Evolutionary conservation across 768 basidiomycete species (phyloP).

Genomic region (Psilocybe azurescens): DNA sequence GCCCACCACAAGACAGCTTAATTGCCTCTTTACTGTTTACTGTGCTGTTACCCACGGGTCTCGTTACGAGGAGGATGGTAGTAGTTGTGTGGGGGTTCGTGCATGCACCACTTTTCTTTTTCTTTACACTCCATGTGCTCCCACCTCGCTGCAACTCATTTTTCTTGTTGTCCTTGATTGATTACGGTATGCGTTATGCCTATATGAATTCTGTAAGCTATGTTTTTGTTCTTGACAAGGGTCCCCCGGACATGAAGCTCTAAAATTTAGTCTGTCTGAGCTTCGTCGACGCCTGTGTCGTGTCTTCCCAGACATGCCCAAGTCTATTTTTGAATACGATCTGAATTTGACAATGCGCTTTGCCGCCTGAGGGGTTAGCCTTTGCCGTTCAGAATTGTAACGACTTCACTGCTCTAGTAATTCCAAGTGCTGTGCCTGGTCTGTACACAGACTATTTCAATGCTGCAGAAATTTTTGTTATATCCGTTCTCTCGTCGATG

Average conservation of each 20-base stretch:
- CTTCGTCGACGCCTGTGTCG: too few relatives aligned
- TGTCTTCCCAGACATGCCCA: too few relatives aligned
- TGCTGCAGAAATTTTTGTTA: not conserved
- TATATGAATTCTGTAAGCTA: slow-evolving; percentile 1
- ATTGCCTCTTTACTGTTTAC: slow-evolving; percentile 7
- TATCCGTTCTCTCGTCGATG: slow-evolving; percentile 1
- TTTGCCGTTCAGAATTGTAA: too few relatives aligned
- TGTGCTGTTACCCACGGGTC: slow-evolving; percentile 11
- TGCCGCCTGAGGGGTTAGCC: too few relatives aligned
- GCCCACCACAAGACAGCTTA: slow-evolving; percentile 56
- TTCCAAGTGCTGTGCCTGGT: not conserved
- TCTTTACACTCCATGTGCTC: slow-evolving; percentile 3
- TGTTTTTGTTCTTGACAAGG: not conserved
- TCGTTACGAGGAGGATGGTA: slow-evolving; percentile 8
- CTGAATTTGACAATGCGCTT: too few relatives aligned
- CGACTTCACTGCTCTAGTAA: too few relatives aligned
- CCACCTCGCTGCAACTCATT: not conserved
- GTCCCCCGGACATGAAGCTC: not conserved
- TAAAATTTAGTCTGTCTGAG: not conserved
- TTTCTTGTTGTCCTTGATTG: not conserved
- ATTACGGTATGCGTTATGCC: slow-evolving; percentile 4
- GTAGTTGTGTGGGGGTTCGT: slow-evolving; percentile 12
- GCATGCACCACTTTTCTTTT: not conserved
- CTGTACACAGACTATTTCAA: not conserved
- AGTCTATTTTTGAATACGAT: too few relatives aligned